Conservation (phyloP, 1,139 yeast species). For the Sugiyamaella pinicola region DNA sequence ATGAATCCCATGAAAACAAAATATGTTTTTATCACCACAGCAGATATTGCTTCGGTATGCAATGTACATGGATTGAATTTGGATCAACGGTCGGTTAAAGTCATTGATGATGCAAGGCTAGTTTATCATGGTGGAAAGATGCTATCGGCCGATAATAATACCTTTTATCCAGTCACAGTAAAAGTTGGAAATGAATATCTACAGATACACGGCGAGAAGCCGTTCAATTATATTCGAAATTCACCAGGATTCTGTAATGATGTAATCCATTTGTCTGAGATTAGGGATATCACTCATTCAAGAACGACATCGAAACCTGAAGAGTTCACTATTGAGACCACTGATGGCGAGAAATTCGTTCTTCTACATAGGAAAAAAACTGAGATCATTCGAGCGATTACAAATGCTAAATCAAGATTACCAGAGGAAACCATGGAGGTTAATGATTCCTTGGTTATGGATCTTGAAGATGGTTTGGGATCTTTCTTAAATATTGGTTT, state of each 20-base stretch:
- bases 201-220: constrained; percentile 53
- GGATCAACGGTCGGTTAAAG: constrained; percentile 31
- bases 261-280: constrained; percentile 36
- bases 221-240: constrained; percentile 52
- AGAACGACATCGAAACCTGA: constrained; percentile 53
- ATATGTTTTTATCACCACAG: constrained; percentile 34
- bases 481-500: constrained; percentile 61
- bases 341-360: constrained; percentile 25
- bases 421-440: constrained; percentile 23
- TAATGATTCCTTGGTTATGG: constrained; percentile 22
- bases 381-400: constrained; percentile 37
- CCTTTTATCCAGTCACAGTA: constrained; percentile 54
- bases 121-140: constrained; percentile 27
- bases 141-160: constrained; percentile 4
- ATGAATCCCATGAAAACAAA: constrained; percentile 33
- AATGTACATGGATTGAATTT: constrained; percentile 32
- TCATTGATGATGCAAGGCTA: constrained; percentile 32
- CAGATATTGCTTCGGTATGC: constrained; percentile 29
- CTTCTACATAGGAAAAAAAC: constrained; percentile 27
- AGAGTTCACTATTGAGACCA: constrained; percentile 62
- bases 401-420: constrained; percentile 31
- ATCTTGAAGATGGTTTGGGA: constrained; percentile 36
- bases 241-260: constrained; percentile 36
- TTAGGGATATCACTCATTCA: constrained; percentile 48
- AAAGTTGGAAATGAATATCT: constrained; percentile 72